phyloP scores from a whole-genome alignment of 176 grass and related monocot genomes.

The Typha latifolia region DNA sequence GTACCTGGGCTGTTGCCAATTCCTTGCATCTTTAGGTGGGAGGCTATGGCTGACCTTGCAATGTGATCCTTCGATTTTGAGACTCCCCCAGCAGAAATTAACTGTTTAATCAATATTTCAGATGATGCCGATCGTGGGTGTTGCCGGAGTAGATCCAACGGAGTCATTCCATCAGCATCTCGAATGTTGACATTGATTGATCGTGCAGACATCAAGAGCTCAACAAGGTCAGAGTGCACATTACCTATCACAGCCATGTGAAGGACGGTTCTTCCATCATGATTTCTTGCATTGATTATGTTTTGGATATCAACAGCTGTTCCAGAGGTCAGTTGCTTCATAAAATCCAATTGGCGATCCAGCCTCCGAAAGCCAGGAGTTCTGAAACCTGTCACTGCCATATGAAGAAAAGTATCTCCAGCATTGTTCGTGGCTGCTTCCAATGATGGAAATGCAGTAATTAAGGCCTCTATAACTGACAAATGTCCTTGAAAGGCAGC shows the following conservation, averaged over 20 bases:
- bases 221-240: conserved; percentile 61
- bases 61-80: conserved; percentile 48
- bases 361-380: conserved; percentile 81
- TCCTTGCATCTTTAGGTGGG: conserved; percentile 72
- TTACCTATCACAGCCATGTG: conserved; percentile 76
- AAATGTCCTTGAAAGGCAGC: conserved; percentile 75
- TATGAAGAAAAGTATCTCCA: conserved; percentile 86
- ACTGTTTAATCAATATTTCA: conserved; percentile 63
- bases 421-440: conserved; percentile 39
- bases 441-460: conserved; percentile 41
- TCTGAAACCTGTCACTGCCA: conserved; percentile 71
- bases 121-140: conserved; percentile 59
- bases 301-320: conserved; percentile 27
- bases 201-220: conserved; percentile 47
- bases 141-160: conserved; percentile 58
- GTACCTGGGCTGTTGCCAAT: conserved; percentile 63
- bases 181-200: conserved; percentile 61
- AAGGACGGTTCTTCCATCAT: conserved; percentile 62
- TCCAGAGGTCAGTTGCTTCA: conserved; percentile 45
- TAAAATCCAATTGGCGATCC: conserved; percentile 75
- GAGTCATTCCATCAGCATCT: conserved; percentile 59
- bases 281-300: conserved; percentile 72
- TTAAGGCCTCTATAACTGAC: conserved; percentile 46
- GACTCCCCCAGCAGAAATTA: conserved; percentile 70
- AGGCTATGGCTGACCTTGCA: conserved; percentile 48